A percentile compares a stretch with the other conserved stretches of the same genome.
Evolutionary conservation across 179 eudicot genomes (phyloP).

Genomic region (Amaranthus tricolor): DNA sequence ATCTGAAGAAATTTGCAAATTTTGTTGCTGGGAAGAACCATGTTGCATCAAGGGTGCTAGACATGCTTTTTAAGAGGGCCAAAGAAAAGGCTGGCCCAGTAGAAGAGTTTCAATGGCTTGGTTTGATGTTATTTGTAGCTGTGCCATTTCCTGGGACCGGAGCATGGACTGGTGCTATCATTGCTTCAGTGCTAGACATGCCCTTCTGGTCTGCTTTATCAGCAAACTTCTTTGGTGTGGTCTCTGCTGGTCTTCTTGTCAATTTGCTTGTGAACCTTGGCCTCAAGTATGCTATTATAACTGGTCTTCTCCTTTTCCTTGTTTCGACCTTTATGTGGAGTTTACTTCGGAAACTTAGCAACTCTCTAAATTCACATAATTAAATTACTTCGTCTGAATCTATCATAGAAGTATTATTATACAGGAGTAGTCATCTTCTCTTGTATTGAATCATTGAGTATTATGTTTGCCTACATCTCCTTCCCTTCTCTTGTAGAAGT

Average conservation of each 20-base stretch:
- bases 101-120: slow-evolving; percentile 96
- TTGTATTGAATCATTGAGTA: not conserved
- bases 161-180: slow-evolving; percentile 94
- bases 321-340: slow-evolving; percentile 92
- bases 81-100: slow-evolving; percentile 80
- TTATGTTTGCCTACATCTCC: not conserved
- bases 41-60: slow-evolving; percentile 54
- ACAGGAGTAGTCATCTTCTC: not conserved
- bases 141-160: slow-evolving; percentile 99
- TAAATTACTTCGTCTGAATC: slow-evolving; percentile 11
- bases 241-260: slow-evolving; percentile 76
- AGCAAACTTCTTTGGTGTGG: slow-evolving; percentile 92
- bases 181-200: slow-evolving; percentile 88
- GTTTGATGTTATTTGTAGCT: slow-evolving; percentile 92
- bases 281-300: slow-evolving; percentile 68
- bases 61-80: slow-evolving; percentile 62
- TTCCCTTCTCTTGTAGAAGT: no score
- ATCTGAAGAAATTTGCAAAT: slow-evolving; percentile 65
- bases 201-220: slow-evolving; percentile 85
- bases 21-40: slow-evolving; percentile 56
- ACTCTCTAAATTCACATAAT: slow-evolving; percentile 36
- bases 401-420: not conserved
- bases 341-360: slow-evolving; percentile 52
- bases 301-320: slow-evolving; percentile 57
- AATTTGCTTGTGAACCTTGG: slow-evolving; percentile 91